Conservation (phyloP, 345 rosid species). For the Bruguiera sexangula region DNA sequence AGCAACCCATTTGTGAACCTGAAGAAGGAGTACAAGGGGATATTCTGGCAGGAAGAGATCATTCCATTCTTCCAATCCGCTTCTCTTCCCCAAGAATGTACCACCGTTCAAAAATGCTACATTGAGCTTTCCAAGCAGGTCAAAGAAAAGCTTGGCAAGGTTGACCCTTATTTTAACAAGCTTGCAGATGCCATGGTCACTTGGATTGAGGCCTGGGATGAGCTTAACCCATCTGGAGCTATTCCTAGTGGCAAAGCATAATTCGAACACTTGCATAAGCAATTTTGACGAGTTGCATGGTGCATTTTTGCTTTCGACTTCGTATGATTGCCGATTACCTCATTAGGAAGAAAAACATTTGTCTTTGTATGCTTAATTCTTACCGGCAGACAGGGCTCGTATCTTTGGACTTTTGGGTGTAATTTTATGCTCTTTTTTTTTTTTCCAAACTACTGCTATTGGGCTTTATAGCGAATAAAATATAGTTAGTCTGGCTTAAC, state of each 20-base stretch:
- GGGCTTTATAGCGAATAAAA: slow-evolving; percentile 5
- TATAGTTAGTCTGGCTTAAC: neutral
- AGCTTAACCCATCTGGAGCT: slow-evolving; percentile 60
- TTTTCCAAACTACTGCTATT: slow-evolving; percentile 5
- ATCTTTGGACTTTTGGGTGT: slow-evolving; percentile 8
- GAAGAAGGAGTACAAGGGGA: slow-evolving; percentile 85
- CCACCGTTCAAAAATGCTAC: slow-evolving; percentile 78
- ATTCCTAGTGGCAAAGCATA: slow-evolving; percentile 44
- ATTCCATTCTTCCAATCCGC: slow-evolving; percentile 81
- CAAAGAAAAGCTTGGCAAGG: slow-evolving; percentile 68
- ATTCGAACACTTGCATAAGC: slow-evolving; percentile 10
- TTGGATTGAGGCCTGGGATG: slow-evolving; percentile 97
- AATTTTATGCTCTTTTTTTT: slow-evolving; percentile 13
- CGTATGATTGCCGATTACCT: neutral
- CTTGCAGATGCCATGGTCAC: slow-evolving; percentile 89
- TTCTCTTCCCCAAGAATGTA: slow-evolving; percentile 66
- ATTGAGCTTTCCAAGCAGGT: slow-evolving; percentile 71
- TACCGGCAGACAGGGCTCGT: neutral
- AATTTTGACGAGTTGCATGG: neutral
- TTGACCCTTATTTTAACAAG: slow-evolving; percentile 85
- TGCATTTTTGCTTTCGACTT: neutral
- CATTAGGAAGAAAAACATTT: neutral
- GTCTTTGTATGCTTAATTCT: slow-evolving; percentile 10
- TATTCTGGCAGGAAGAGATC: slow-evolving; percentile 96
- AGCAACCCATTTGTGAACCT: slow-evolving; percentile 93